Evolutionary conservation across 495 filamentous ascomycete species (phyloP), one percentile per base, ranked within the genome.

Genomic region (Penicillium alfredii): DNA sequence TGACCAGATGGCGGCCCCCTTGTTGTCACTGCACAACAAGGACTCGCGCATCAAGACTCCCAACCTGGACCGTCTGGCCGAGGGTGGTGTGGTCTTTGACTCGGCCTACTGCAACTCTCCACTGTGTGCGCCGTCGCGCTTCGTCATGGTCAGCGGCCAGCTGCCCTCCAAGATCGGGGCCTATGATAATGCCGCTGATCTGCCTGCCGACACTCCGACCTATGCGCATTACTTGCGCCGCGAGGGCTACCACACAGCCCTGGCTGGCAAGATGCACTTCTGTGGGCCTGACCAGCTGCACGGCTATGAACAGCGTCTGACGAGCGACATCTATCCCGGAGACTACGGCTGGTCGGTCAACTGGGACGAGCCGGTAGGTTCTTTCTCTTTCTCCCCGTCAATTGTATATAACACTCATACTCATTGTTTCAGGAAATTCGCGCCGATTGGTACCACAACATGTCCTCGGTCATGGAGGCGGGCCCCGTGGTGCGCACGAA

Each of bases 251-350:
- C 81, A 93, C 61, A 92, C 87, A n/a, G 81, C 79, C 4, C 63
- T 94, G 44, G 85, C 87, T 1, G 87, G 87, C 35, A 94, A 94
- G 71, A 94, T 94, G 87, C 87, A 94, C 57, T 94, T 94, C 60
- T 84, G 88, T 38, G 87, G 87, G 29, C 70, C 71, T 1, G 87
- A 94, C 51, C 87, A 94, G 63, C 70, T 93, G 34, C 87, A 94
- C 59, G 87, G 87, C 20, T 94, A 87, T 50, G 87, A 94, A 64
- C 78, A 82, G 49, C 74, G 87, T 35, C 69, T 94, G 46, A 94
- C 87, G n/a, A 81, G 76, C 40, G 87, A 94, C 56, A 93, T 94
- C 49, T 94, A 94, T 56, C 87, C 87, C 3, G 87, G 82, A 26
- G 87, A 94, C 51, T 82, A 88, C 51, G 87, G 87, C 38, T 94